These are phyloP conservation scores for Aurantiochytrium sp. DNA, from an alignment of 108 stramenopile species.

Conservation along the genomic window DNA sequence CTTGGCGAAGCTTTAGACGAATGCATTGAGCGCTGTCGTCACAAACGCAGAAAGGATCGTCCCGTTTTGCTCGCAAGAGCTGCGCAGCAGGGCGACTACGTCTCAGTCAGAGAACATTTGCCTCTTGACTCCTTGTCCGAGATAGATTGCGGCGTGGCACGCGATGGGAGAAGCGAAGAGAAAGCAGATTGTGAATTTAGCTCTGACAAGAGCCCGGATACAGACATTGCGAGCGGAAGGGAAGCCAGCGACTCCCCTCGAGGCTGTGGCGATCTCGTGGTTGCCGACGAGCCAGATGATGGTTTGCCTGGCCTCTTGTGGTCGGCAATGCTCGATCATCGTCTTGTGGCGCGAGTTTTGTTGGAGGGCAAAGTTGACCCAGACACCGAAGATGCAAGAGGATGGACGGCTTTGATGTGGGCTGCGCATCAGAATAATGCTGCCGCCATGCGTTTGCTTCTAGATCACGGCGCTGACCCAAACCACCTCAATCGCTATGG, in stretches of 20 bases:
- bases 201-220: no score
- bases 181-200: not conserved
- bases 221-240: no score
- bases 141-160: no score
- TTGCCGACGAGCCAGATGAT: not conserved
- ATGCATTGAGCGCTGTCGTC: not conserved
- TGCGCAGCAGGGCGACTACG: not conserved
- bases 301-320: not conserved
- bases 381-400: not conserved
- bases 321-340: not conserved
- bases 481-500: not conserved
- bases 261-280: no score
- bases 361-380: not conserved
- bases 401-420: conserved; percentile 11
- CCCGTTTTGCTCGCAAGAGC: not conserved
- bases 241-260: no score
- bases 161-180: not conserved
- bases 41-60: not conserved
- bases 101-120: not conserved
- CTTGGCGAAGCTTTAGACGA: not conserved
- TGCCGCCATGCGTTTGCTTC: not conserved
- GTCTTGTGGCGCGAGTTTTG: not conserved
- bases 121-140: no score
- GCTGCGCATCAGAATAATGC: not conserved
- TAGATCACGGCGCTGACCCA: not conserved